Evolutionary conservation across 352 stramenopile genomes (phyloP).

Genomic region (Aphanomyces invadans): DNA sequence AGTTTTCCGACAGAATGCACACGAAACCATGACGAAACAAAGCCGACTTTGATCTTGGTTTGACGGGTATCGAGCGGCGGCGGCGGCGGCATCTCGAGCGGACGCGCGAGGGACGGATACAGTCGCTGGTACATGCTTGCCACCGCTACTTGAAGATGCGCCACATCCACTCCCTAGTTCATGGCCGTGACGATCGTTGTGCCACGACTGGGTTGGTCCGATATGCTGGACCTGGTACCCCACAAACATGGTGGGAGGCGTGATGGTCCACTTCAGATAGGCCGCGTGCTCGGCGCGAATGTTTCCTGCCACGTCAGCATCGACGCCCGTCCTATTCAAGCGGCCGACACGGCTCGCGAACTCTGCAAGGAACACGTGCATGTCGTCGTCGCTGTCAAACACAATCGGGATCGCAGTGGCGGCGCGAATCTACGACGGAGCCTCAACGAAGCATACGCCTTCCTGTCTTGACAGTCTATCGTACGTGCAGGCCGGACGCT

Average conservation of each 20-base stretch:
- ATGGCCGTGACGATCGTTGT: background rate
- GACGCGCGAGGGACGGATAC: background rate
- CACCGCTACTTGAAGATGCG: background rate
- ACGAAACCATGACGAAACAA: conserved; percentile 62
- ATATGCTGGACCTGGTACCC: conserved; percentile 41
- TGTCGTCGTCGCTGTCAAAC: conserved; percentile 27
- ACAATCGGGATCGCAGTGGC: conserved; percentile 30
- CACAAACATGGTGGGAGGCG: conserved; percentile 54
- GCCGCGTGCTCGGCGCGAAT: conserved; percentile 33
- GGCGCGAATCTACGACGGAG: conserved; percentile 5
- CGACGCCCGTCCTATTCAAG: background rate
- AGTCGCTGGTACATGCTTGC: conserved; percentile 8
- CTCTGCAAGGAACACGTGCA: conserved; percentile 16
- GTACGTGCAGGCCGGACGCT: conserved; percentile 35
- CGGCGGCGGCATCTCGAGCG: background rate
- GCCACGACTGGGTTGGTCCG: background rate
- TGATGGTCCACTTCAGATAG: conserved; percentile 53
- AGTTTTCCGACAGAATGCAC: conserved; percentile 59
- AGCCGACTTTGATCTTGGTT: conserved; percentile 34
- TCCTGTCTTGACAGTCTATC: too few species aligned
- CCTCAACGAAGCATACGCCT: background rate
- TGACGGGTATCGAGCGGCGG: background rate
- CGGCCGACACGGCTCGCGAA: conserved; percentile 24
- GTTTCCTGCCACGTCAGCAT: background rate
- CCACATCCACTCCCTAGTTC: background rate